phyloP scores from a whole-genome alignment of 305 asterid genomes.

The Fraxinus angustifolia region DNA sequence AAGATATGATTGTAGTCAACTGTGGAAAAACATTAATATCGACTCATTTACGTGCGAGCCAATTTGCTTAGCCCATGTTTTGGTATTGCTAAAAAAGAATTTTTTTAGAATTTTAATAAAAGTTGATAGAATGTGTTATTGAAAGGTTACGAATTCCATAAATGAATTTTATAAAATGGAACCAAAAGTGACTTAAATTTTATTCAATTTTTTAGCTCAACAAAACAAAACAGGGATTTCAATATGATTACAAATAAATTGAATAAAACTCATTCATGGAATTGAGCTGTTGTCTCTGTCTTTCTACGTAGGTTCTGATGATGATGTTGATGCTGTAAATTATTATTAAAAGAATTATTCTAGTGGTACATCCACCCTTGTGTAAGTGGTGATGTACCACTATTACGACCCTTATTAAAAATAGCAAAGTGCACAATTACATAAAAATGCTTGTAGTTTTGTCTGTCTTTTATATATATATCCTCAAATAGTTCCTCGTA shows the following conservation, averaged over 20 bases:
- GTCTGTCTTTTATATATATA: background rate
- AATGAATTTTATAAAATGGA: background rate
- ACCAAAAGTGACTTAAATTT: no score
- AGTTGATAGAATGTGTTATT: no score
- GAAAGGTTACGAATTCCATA: no score
- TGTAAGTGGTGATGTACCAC: no score
- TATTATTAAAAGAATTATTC: background rate
- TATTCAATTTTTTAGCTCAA: background rate
- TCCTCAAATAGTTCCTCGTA: conserved; percentile 14
- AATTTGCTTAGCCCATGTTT: background rate
- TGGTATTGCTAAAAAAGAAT: background rate
- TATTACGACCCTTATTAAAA: no score
- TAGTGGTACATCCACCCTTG: no score
- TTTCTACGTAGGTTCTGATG: no score
- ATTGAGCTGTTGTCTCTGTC: no score
- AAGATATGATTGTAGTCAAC: background rate
- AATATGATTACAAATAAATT: background rate
- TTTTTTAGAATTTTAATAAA: no score
- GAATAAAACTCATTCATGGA: background rate
- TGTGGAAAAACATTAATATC: background rate
- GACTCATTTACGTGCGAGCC: background rate
- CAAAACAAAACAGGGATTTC: no score
- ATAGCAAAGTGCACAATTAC: background rate
- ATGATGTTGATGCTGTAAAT: no score
- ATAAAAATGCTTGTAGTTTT: background rate